A percentile compares a stretch with the other conserved stretches of the same genome.
Conservation (phyloP, 805 yeast genomes). For the Blastobotrys americana region DNA sequence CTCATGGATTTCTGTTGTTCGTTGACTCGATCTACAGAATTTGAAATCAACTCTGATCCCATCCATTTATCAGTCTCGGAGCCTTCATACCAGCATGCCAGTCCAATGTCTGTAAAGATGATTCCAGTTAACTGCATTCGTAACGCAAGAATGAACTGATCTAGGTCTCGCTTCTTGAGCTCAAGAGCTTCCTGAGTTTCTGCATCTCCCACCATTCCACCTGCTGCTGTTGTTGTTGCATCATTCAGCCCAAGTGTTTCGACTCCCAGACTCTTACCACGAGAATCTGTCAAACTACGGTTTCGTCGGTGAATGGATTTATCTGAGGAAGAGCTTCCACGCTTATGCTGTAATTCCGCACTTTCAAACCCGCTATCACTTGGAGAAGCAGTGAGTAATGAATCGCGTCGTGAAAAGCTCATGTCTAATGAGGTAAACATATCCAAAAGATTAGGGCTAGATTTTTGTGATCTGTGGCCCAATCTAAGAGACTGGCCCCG, state of each 20-base stretch:
- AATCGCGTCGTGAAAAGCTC: background rate
- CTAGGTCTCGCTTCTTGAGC: constrained; percentile 14
- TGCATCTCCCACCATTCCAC: background rate
- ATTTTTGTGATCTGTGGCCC: constrained; percentile 15
- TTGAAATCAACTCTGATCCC: constrained; percentile 15
- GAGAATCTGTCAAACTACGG: constrained; percentile 15
- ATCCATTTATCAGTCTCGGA: constrained; percentile 31
- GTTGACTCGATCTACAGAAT: constrained; percentile 9
- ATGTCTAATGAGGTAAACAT: constrained; percentile 19
- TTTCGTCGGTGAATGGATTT: constrained; percentile 13
- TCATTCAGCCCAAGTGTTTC: too few relatives aligned
- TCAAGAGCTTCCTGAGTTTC: constrained; percentile 7
- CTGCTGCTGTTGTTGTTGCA: too few relatives aligned
- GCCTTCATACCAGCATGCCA: constrained; percentile 23
- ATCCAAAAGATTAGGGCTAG: constrained; percentile 22
- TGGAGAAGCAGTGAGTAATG: constrained; percentile 1
- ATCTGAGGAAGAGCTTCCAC: background rate
- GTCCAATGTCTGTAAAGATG: constrained; percentile 29
- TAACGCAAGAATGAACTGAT: constrained; percentile 15
- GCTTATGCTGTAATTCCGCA: background rate
- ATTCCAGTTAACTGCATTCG: constrained; percentile 23
- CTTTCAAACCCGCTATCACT: constrained; percentile 9
- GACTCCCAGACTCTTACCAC: constrained; percentile 6
- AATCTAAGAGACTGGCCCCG: constrained; percentile 6
- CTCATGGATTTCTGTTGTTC: constrained; percentile 10